Base-by-base conservation (phyloP, 768 basidiomycete species). In the Auriscalpium microsporum region DNA sequence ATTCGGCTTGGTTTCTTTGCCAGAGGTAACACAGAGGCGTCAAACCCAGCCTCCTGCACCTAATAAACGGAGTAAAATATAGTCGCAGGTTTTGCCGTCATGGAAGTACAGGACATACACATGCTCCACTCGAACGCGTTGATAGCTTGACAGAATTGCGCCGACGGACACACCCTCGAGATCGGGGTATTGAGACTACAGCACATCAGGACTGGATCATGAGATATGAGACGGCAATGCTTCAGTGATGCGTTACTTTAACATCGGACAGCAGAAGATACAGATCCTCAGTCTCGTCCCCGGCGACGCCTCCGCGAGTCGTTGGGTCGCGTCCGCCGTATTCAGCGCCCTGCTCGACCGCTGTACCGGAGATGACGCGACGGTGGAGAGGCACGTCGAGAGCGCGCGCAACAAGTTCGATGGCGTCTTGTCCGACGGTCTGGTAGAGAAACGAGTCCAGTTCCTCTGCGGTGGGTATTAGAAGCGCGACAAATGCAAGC, bases 361-460 rank as follows among this genome's bases (percentile, higher is more conserved):
- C 87, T 33, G 76, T 75, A 1, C 96, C 96, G 9, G 73, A 75
- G 58, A 99, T 98, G 34, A 90, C 75, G 55, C 80, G 78, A 33
- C 90, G 80, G 72, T 87, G 90, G 10, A 98, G 77, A 9, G 96
- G 96, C 1, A 95, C 81, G 14, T 83, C 86, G 54, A 98, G 75
- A 1, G 95, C 91, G 50, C 76, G 75, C 19, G 93, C 94, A 54
- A 98, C 85, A 50, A 87, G 76, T 49, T 90, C 83, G 56, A 98
- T 86, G 16, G 92, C 91, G 55, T 93, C 90, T 66, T 97, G 94
- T 1, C 94, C 96, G 28, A 99, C 94, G n/a, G 95, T 97, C 69
- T 99, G 96, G 70, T 97, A 99, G 69, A 99, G 77, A 73, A 93
- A 98, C 21, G 94, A 97, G 70, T 99, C 94, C 64, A 98, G 82